Base-by-base conservation (phyloP, 306 rosid genomes). In the Geum urbanum region DNA sequence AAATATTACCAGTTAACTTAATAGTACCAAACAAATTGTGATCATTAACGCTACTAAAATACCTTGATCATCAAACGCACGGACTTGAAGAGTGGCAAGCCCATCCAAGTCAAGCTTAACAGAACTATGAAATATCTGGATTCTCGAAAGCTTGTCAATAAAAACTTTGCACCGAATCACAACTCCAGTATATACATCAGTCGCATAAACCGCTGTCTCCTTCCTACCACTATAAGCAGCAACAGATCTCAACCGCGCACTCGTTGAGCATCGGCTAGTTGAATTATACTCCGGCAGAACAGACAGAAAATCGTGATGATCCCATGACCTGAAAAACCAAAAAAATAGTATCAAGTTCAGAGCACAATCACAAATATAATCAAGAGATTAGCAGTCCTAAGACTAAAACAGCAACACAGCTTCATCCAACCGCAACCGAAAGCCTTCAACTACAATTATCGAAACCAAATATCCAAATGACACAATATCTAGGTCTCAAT, bases 201-300 rank as follows among this genome's bases (percentile, higher is more conserved):
- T 75, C 52, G 98, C 98, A 77, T 92, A 92, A 74, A 92, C 88
- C 45, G 98, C 96, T 20, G 98, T 92, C 87, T 92, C 98, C 83
- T 90, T 92, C 71, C 97, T 80, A 72, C 98, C 97, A 54, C 87
- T 82, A 66, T 85, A 92, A 62, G 96, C 86, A 72, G 97, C 89
- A 72, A 90, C 72, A 4, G 98, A 92, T 63, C 70, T 84, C 85
- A 92, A 46, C 80, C 82, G 87, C 0, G 98, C 97, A 80, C 96
- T 92, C 0, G 97, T 92, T 11, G 98, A 92, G 80, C 98, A 92
- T 70, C 75, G 88, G 75, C 77, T 78, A 74, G 85, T 92, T 46
- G 90, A 79, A 78, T 90, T 90, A 67, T 88, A 88, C 81, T 90
- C 97, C 0, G 98, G 97, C 68, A 84, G 73, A 49, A 92, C 94